Conservation (phyloP, 805 yeast genomes). For the Monosporozyma siamensis region DNA sequence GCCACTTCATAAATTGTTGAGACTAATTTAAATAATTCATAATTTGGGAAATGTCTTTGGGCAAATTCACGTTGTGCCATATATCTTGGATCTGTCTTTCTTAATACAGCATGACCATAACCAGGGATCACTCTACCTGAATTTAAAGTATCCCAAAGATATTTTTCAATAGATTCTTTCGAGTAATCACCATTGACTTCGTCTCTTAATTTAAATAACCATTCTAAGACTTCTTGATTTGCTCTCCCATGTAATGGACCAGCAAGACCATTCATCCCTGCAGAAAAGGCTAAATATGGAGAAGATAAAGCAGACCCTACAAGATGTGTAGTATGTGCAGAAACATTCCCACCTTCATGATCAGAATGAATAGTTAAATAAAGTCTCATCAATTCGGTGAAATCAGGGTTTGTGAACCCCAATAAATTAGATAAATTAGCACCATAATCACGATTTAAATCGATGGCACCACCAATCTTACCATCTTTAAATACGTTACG, state of each 20-base stretch:
- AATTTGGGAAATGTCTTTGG: slow-evolving; percentile 63
- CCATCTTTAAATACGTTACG: slow-evolving; percentile 81
- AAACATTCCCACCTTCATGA: slow-evolving; percentile 86
- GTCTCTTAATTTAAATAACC: slow-evolving; percentile 59
- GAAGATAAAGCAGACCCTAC: slow-evolving; percentile 78
- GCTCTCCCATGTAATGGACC: slow-evolving; percentile 88
- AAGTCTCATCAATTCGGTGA: slow-evolving; percentile 70
- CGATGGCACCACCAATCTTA: slow-evolving; percentile 44
- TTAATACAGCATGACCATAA: slow-evolving; percentile 80
- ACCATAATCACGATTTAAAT: slow-evolving; percentile 54
- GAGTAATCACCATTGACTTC: slow-evolving; percentile 56
- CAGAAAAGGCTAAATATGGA: slow-evolving; percentile 69
- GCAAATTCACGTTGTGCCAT: slow-evolving; percentile 82
- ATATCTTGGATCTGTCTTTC: slow-evolving; percentile 86
- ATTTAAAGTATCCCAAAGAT: slow-evolving; percentile 70
- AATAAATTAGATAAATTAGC: slow-evolving; percentile 51
- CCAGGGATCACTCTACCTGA: slow-evolving; percentile 84
- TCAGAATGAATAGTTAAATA: slow-evolving; percentile 77
- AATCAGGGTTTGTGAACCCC: slow-evolving; percentile 55
- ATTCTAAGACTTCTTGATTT: slow-evolving; percentile 78
- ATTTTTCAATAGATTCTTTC: slow-evolving; percentile 59
- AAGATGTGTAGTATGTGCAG: slow-evolving; percentile 79
- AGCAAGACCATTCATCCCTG: slow-evolving; percentile 78
- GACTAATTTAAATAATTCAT: slow-evolving; percentile 69
- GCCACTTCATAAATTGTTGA: slow-evolving; percentile 74